A percentile compares a stretch with the other conserved stretches of the same genome.
Conservation (phyloP, 805 yeast genomes). For the Spathaspora arborariae region DNA sequence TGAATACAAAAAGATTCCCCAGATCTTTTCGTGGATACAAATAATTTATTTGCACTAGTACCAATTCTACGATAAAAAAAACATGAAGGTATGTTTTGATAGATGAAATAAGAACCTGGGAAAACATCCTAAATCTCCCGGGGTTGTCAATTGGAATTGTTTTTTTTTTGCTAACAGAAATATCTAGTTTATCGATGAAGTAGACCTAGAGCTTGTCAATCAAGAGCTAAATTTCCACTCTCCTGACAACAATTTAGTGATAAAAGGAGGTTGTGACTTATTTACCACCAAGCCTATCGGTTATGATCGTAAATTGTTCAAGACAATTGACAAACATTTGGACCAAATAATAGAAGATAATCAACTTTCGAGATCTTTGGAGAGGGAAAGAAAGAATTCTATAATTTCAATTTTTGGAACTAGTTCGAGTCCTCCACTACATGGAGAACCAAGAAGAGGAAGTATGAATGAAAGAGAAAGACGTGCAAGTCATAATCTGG, state of each 20-base stretch:
- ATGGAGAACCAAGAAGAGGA: constrained; percentile 16
- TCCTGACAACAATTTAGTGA: constrained; percentile 41
- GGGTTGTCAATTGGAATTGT: neutral
- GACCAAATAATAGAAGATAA: constrained; percentile 49
- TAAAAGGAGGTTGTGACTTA: constrained; percentile 87
- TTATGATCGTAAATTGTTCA: constrained; percentile 82
- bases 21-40: neutral
- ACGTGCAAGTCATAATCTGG: constrained; percentile 24
- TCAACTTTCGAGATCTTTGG: constrained; percentile 36
- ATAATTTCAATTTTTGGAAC: constrained; percentile 33
- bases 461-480: constrained; percentile 25
- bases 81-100: neutral
- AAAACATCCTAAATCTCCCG: neutral
- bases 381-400: constrained; percentile 36
- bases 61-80: neutral
- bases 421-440: constrained; percentile 31
- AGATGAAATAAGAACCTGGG: neutral
- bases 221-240: constrained; percentile 71
- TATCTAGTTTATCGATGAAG: constrained; percentile 79
- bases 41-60: neutral
- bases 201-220: constrained; percentile 87
- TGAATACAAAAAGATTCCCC: neutral
- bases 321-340: constrained; percentile 79
- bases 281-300: constrained; percentile 94
- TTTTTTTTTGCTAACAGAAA: neutral